phyloP scores from a whole-genome alignment of 1,139 yeast genomes.

The Pichia sp. region DNA sequence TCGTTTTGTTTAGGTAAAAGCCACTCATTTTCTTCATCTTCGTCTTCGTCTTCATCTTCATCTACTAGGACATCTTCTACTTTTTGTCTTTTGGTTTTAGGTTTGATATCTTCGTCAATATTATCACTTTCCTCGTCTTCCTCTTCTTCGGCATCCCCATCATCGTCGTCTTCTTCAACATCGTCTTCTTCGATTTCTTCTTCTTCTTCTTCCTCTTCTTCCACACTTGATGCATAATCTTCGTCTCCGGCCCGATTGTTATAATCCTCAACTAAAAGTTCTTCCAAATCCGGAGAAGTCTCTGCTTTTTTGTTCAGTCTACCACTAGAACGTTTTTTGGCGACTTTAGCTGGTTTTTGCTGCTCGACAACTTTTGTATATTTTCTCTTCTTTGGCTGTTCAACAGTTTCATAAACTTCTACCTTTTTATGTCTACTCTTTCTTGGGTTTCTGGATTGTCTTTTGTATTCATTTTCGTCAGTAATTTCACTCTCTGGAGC shows the following conservation, averaged over 20 bases:
- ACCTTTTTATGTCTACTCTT: neutral
- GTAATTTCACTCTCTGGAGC: slow-evolving; percentile 17
- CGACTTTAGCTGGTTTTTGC: neutral
- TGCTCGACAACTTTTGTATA: neutral
- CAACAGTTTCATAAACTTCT: neutral
- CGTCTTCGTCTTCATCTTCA: slow-evolving; percentile 6
- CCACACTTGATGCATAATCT: neutral
- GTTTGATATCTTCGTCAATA: slow-evolving; percentile 1
- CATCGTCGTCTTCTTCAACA: slow-evolving; percentile 13
- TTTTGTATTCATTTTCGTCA: slow-evolving; percentile 8
- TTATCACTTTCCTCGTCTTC: slow-evolving; percentile 3
- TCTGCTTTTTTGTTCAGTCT: neutral
- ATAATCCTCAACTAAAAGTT: neutral
- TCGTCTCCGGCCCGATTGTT: neutral
- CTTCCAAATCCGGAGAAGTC: neutral
- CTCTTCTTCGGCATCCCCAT: slow-evolving; percentile 3
- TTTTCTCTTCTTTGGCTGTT: neutral
- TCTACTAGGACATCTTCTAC: slow-evolving; percentile 6
- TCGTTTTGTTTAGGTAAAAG: neutral
- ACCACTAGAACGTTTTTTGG: neutral
- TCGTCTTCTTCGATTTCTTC: neutral
- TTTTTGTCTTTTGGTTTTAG: neutral
- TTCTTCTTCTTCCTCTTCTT: neutral
- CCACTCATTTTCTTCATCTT: slow-evolving; percentile 1
- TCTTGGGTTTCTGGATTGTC: neutral